Evolutionary conservation across 495 filamentous ascomycete genomes (phyloP), one percentile per base, ranked within the genome.

Genomic region (Clavariopsis aquatica): DNA sequence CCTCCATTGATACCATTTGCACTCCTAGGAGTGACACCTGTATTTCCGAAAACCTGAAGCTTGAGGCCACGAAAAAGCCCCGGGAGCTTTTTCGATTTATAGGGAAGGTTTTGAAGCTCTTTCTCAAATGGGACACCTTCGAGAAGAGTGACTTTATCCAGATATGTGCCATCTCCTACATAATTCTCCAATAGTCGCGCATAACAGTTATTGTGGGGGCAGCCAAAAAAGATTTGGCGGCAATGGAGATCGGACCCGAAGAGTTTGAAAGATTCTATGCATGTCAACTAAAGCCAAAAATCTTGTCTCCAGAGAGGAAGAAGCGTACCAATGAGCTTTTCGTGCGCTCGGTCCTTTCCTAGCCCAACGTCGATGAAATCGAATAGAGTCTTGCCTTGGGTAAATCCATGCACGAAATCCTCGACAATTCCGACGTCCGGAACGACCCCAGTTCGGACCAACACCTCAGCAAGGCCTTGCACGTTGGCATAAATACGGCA

Each of bases 221-320:
- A 87, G 13, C 91, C 92, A 47, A 96, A 78, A 51, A 93, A 77
- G 45, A 95, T 86, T 63, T 92, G 90, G 68, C 88, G 89, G 75
- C 91, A 95, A 73, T 91, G 89, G 70, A 80, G 83, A 69, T 93
- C 83, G 76, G 84, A 80, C 51, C 86, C 70, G 73, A 85, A 79
- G 26, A 86, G 73, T 83, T 84, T 85, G 79, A 82, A 90, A 66
- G 77, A 85, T 79, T 92, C 91, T 93, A 20, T 12, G 17, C 20
- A 53, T 28, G 17, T 26, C 20, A 46, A 17, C 24, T 43, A 46
- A 36, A 15, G 38, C 13, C 17, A 47, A n/a, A 19, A 31, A 46
- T 49, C 34, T 52, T 17, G 63, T 26, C 45, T 6, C 31, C 31
- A 34, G 5, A 34, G 23, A 26, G 66, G 60, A 54, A 65, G 60